Base-by-base conservation (phyloP, 2,329 filamentous ascomycete species). In the Eurotiales sp. region DNA sequence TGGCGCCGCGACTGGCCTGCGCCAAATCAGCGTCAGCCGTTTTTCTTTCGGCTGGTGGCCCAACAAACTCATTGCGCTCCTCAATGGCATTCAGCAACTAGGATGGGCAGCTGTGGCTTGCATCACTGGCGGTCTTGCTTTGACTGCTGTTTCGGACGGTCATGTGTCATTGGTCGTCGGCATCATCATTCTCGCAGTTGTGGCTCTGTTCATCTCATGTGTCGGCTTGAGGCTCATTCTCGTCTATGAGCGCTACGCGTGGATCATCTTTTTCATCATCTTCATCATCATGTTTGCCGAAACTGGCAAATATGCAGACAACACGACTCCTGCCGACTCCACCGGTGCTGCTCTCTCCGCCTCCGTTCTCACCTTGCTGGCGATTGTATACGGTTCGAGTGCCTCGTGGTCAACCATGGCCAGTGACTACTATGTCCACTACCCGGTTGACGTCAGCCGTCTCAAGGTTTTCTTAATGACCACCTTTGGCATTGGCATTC, bases 31-130 rank as follows among this genome's bases (percentile, higher is more conserved):
- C 47, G 74, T 79, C 39, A 70, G 69, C 27, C 70, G 77, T 39
- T 79, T 76, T 61, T 72, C 68, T 29, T 72, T 79, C 39, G 77
- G 77, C 21, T 79, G 72, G 70, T 79, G 72, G 67, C 77, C 77
- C 1, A 72, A 70, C 52, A 77, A 77, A 59, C 58, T 79, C 34
- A 72, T 79, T 50, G 76, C 76, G 53, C 70, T 63, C 15, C 58
- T 70, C 15, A 72, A 72, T 30, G 60, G 64, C 62, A 73, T 63
- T 27, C 51, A 60, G 45, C 61, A 63, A 46, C 46, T 63, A 54
- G 66, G 57, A 53, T 64, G 61, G 65, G 63, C 50, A 11, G 61
- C 56, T 3, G 64, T 69, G 22, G 53, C 52, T 1, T 66, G 62
- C 47, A 67, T 69, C 46, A 65, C 62, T 7, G 65, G 64, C 27